A percentile compares a stretch with the other conserved stretches of the same genome.
Conservation (phyloP, 495 filamentous ascomycete species). For the Evernia prunastri region DNA sequence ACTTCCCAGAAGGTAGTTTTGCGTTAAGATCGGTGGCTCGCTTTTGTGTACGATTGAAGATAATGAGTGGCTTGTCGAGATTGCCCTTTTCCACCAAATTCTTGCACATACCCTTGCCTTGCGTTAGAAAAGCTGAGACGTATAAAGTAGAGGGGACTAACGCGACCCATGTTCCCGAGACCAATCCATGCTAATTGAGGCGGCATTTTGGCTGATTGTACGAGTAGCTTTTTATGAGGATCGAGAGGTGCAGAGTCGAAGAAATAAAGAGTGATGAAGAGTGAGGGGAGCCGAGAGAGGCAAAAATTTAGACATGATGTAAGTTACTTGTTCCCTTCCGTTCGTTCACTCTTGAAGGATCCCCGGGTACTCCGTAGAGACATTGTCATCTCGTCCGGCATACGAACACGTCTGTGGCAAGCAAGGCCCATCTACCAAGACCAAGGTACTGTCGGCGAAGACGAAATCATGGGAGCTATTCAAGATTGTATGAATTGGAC, state of each 20-base stretch:
- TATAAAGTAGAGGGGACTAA: constrained; percentile 38
- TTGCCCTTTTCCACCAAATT: constrained; percentile 75
- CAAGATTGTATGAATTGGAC: no score
- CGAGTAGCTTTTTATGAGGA: not conserved
- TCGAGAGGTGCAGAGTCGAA: not conserved
- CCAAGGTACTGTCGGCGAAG: no score
- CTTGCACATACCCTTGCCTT: constrained; percentile 68
- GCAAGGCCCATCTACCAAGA: no score
- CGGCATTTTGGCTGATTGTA: constrained; percentile 41
- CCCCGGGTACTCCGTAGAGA: no score
- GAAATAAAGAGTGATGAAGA: not conserved
- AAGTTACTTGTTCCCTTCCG: no score
- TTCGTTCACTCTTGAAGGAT: no score
- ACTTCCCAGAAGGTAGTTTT: constrained; percentile 50
- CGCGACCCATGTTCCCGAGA: constrained; percentile 85
- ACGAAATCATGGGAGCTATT: no score
- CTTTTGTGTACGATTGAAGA: constrained; percentile 72
- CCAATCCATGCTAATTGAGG: constrained; percentile 74
- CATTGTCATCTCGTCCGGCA: no score
- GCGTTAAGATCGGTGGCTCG: constrained; percentile 51
- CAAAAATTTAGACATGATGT: not conserved
- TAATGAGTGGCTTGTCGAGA: constrained; percentile 58
- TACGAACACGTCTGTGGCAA: no score
- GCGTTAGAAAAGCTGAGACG: constrained; percentile 7
- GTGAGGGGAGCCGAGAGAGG: not conserved